Percentiles rank a stretch among this genome's conserved stretches.
Conservation (phyloP, 2,329 filamentous ascomycete genomes). For the Verticillium dahliae region DNA sequence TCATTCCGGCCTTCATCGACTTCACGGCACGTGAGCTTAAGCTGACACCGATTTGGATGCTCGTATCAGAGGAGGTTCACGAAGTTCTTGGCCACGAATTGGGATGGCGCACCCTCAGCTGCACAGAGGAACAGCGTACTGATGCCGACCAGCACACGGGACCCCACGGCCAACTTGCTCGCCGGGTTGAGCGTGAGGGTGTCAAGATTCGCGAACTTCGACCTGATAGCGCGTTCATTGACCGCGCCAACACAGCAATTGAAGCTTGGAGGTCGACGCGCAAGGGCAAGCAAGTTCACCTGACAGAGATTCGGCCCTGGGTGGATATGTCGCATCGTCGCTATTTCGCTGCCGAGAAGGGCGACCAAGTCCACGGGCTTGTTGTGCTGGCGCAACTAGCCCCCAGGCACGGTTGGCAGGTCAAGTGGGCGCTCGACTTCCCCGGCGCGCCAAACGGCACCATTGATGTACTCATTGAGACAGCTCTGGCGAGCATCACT, state of each 20-base stretch:
- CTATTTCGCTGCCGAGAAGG: constrained; percentile 75
- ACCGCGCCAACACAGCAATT: constrained; percentile 66
- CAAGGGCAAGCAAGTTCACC: constrained; percentile 79
- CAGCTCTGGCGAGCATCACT: constrained; percentile 50
- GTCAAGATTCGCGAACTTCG: constrained; percentile 72
- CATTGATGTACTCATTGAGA: constrained; percentile 76
- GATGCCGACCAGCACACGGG: constrained; percentile 65
- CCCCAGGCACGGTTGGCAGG: constrained; percentile 80
- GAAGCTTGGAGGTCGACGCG: constrained; percentile 73
- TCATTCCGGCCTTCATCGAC: constrained; percentile 68
- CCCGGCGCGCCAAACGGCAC: constrained; percentile 78
- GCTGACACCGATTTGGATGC: constrained; percentile 81
- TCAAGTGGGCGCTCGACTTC: constrained; percentile 96
- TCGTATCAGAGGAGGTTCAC: constrained; percentile 74
- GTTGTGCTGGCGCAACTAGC: constrained; percentile 79
- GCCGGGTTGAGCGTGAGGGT: constrained; percentile 75
- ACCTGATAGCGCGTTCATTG: constrained; percentile 61
- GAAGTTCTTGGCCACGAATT: constrained; percentile 73
- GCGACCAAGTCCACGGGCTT: constrained; percentile 67
- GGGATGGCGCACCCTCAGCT: constrained; percentile 83
- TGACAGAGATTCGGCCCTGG: constrained; percentile 88
- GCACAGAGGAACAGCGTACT: constrained; percentile 82
- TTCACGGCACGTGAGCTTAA: constrained; percentile 63
- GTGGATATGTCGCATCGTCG: constrained; percentile 75
- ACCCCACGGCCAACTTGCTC: constrained; percentile 69